These are phyloP conservation scores for Auriscalpium microsporum DNA, from an alignment of 768 basidiomycete species.

Conservation along the genomic window DNA sequence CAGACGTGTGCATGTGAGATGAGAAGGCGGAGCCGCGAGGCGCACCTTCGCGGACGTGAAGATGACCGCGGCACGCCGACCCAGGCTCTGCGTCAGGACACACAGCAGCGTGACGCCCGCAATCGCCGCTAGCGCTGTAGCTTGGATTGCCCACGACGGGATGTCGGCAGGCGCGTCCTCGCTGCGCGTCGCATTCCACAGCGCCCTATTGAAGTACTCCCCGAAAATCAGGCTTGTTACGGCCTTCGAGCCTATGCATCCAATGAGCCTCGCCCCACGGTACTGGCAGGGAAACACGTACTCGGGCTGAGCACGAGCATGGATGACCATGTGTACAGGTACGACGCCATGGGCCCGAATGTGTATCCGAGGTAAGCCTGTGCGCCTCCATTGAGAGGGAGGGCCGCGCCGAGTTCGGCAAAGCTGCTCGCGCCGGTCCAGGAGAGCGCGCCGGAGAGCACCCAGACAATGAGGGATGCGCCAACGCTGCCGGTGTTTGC, in stretches of 20 bases:
- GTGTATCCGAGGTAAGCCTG: slow-evolving; percentile 85
- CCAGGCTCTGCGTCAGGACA: slow-evolving; percentile 66
- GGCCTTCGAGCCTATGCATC: slow-evolving; percentile 53
- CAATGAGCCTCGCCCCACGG: neutral
- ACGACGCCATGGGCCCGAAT: slow-evolving; percentile 80
- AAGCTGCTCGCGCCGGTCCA: slow-evolving; percentile 97
- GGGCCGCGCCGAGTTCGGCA: slow-evolving; percentile 84
- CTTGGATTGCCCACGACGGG: slow-evolving; percentile 87
- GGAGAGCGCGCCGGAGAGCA: slow-evolving; percentile 70
- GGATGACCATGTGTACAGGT: slow-evolving; percentile 91
- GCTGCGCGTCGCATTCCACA: slow-evolving; percentile 64
- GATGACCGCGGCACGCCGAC: slow-evolving; percentile 76
- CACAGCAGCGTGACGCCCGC: slow-evolving; percentile 66
- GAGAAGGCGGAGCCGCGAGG: slow-evolving; percentile 48
- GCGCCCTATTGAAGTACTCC: slow-evolving; percentile 86
- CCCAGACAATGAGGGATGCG: slow-evolving; percentile 84
- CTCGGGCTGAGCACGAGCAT: slow-evolving; percentile 84
- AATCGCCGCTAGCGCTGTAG: slow-evolving; percentile 72
- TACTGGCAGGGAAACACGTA: slow-evolving; percentile 17
- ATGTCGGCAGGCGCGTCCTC: slow-evolving; percentile 70
- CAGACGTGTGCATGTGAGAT: slow-evolving; percentile 34
- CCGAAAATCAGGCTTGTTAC: slow-evolving; percentile 85
- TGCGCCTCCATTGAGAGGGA: slow-evolving; percentile 60
- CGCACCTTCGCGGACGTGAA: slow-evolving; percentile 81
- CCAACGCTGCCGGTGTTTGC: slow-evolving; percentile 86